Evolutionary conservation across 2,329 filamentous ascomycete genomes (phyloP), one percentile per base, ranked within the genome.

Genomic region (Aspergillus sp.): DNA sequence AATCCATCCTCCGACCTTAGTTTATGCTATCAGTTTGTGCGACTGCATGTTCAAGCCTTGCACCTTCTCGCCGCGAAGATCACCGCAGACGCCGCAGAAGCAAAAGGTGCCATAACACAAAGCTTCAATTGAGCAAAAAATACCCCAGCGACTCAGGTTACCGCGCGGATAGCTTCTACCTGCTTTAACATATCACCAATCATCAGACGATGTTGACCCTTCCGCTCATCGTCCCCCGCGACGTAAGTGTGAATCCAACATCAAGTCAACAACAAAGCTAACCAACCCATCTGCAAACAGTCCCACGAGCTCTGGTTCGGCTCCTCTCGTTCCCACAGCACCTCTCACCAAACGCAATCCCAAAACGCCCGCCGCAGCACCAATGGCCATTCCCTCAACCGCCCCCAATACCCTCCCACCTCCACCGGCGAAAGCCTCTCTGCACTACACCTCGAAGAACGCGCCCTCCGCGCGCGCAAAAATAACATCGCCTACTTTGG

Each of bases 401-500:
- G 56, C 48, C 61, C 65, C 51, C 63, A 59, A 15, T 22, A 25
- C 51, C 50, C 52, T 17, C 58, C 53, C 56, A 77, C 48, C 67
- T 80, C 51, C 73, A 83, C 62, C 72, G 79, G 57, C 77, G 84
- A 68, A 22, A 76, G 79, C 2, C 81, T 95, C 3, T 80, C 85
- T 7, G 77, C 84, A 2, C 80, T 95, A 9, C 76, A 80, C 22
- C 73, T 81, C 38, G 91, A 96, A 64, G 93, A 97, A 71, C 79
- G 83, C 51, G 79, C 83, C 49, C 78, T 94, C 54, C 80, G 84
- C 47, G 79, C 85, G 7, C 88, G 91, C 42, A 89, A 90, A 61
- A 72, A 81, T 43, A 89, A 91, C 56, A 85, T 97, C 25, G 81
- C 86, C 43, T 87, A 90, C 60, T 96, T 94, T 63, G 93, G 93